Evolutionary conservation across 371 early-diverging fungal species (phyloP), one percentile per base, ranked within the genome.

Genomic region (Lichtheimia ramosa): DNA sequence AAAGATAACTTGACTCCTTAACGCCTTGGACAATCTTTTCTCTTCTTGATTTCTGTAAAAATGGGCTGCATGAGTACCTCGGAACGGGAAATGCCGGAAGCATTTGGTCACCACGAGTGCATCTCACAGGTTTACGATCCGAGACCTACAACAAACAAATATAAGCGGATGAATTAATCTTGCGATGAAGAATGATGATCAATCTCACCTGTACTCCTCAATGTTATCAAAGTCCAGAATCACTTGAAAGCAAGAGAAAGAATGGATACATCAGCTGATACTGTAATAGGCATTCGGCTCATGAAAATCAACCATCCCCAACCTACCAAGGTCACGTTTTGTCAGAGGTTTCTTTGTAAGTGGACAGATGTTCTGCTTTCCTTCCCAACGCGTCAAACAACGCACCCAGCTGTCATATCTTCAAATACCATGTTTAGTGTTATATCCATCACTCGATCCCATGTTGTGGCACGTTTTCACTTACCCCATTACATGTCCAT

Each of bases 401-500:
- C 94, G 86, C 43, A 94, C 89, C 97, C 97, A 96, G 67, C 85
- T 92, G 59, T 94, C 93, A 59, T 93, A 92, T 18, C 81, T 81
- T n/a, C n/a, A 24, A 48, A 46, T 6, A 18, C 21, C 18, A 12
- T 46, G 46, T 16, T n/a, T 21, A n/a, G 46, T 49, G 12, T 12
- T 52, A 28, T 25, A 16, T 27, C 16, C 46, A 46, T 18, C 46
- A 21, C 46, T 13, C 46, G 53, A 12, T 25, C 6, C 10, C 24
- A 18, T 14, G 34, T 34, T 34, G 34, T 34, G 34, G 34, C 34
- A 34, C 34, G 10, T 25, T 25, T 25, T 25, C 25, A 3, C 50
- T 12, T 23, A 89, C 70, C 91, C 91, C 92, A 95, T 95, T 51
- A 96, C 96, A 77, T 96, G 97, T 21, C 97, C 97, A 66, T 92